phyloP scores from a whole-genome alignment of 495 filamentous ascomycete species.

The Lasiosphaeria miniovina region DNA sequence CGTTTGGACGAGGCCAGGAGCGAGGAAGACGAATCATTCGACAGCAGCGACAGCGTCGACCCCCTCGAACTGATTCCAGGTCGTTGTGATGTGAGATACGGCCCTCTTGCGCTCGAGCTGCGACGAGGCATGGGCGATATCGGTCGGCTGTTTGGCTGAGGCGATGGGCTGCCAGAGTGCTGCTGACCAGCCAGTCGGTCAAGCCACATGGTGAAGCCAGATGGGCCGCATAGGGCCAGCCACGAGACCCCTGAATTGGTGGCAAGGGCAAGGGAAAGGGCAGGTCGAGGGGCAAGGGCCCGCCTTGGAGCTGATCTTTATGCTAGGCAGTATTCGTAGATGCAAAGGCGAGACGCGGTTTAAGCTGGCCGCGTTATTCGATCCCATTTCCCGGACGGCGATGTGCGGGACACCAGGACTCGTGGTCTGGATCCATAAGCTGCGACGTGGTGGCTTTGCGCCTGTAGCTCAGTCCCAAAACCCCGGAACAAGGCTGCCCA shows the following conservation, averaged over 20 bases:
- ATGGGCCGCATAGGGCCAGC: neutral
- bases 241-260: neutral
- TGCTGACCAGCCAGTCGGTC: constrained; percentile 79
- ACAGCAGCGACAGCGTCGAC: constrained; percentile 61
- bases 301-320: neutral
- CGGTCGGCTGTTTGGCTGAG: constrained; percentile 56
- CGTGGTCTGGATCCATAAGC: too few species aligned
- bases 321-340: too few species aligned
- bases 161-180: constrained; percentile 56
- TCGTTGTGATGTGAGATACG: constrained; percentile 51
- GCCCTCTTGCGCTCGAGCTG: constrained; percentile 56
- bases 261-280: neutral
- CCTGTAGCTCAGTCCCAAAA: neutral
- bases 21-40: constrained; percentile 71
- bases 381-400: too few species aligned
- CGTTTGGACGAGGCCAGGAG: constrained; percentile 59
- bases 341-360: neutral
- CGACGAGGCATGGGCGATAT: constrained; percentile 66
- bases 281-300: neutral
- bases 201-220: constrained; percentile 67
- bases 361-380: too few species aligned
- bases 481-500: constrained; percentile 14
- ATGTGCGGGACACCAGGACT: too few species aligned
- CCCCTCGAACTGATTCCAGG: constrained; percentile 60
- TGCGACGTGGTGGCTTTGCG: too few species aligned